Conservation (phyloP, 768 basidiomycete species). For the Clitopilus hobsonii region DNA sequence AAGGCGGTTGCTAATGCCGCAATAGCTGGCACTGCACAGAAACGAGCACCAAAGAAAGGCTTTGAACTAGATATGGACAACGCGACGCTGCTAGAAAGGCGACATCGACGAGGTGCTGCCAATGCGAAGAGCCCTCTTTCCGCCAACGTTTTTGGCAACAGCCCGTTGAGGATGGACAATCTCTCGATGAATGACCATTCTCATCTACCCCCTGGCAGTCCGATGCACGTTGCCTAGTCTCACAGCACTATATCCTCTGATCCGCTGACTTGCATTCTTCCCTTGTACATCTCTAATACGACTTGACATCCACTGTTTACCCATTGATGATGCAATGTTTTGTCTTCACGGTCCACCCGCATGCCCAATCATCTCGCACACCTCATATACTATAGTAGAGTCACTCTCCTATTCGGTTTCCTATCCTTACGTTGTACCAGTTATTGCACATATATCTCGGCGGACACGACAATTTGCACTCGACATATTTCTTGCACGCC, state of each 20-base stretch:
- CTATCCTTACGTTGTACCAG: neutral
- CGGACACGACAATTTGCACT: neutral
- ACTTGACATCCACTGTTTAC: neutral
- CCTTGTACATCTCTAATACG: neutral
- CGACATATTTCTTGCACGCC: neutral
- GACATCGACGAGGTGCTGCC: slow-evolving; percentile 39
- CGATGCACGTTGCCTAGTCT: slow-evolving; percentile 15
- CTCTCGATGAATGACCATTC: slow-evolving; percentile 16
- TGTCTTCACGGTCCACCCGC: neutral
- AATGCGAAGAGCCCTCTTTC: slow-evolving; percentile 30
- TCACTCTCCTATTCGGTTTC: neutral
- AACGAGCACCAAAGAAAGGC: slow-evolving; percentile 14
- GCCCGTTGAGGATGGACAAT: slow-evolving; percentile 19
- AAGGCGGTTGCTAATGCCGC: slow-evolving; percentile 9
- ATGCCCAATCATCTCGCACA: no score
- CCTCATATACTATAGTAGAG: neutral
- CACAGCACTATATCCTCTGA: no score
- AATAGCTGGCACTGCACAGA: slow-evolving; percentile 2
- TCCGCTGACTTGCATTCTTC: neutral
- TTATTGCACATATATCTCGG: neutral
- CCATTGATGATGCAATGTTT: neutral
- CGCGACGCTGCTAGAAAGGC: slow-evolving; percentile 80
- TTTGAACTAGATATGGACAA: slow-evolving; percentile 88
- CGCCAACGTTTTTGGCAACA: slow-evolving; percentile 19
- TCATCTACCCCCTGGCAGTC: slow-evolving; percentile 16